Evolutionary conservation across 805 yeast genomes (phyloP), one percentile per base, ranked within the genome.

Genomic region (Yamadazyma endophytica): DNA sequence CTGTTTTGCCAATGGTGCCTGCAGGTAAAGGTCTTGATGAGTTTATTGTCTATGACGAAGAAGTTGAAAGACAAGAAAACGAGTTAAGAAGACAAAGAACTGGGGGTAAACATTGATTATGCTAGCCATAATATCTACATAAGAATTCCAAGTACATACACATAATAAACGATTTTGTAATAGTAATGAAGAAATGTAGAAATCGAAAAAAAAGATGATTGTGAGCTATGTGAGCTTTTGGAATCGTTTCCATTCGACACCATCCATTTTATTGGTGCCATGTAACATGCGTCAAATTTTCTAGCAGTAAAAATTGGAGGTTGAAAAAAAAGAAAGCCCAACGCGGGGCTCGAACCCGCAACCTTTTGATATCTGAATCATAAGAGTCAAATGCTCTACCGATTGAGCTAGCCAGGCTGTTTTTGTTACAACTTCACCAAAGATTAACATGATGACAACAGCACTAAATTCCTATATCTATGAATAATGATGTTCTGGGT

Each of bases 1-100:
- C 97, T 31, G 97, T 92, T 39, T 74, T 92, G 57, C 98, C 98
- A 35, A 88, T 92, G 95, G 97, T 92, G 33, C 95, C 98, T 32
- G 95, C 79, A 39, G 98, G 97, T 49, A 86, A 84, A 60, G 96
- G 84, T 42, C 73, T 92, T 51, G 90, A 92, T 53, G 97, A 92
- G 61, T 89, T 90, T 57, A 83, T 92, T 45, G 72, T 73, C 28
- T 92, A 81, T 61, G 96, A 90, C 56, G 79, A 87, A 26, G 83
- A 75, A 47, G 82, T 79, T 34, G 96, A 87, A 67, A 68, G 64
- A 51, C 75, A 79, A 60, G 82, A 82, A 58, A 71, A 64, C 22
- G 77, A 70, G 51, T 64, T 82, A 51, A 79, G 95, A 68, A 62
- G 54, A 32, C 63, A 82, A 59, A 80, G 90, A 69, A 84, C 92